phyloP scores from a whole-genome alignment of 1,139 yeast species.

The Hansenula lynferdii region DNA sequence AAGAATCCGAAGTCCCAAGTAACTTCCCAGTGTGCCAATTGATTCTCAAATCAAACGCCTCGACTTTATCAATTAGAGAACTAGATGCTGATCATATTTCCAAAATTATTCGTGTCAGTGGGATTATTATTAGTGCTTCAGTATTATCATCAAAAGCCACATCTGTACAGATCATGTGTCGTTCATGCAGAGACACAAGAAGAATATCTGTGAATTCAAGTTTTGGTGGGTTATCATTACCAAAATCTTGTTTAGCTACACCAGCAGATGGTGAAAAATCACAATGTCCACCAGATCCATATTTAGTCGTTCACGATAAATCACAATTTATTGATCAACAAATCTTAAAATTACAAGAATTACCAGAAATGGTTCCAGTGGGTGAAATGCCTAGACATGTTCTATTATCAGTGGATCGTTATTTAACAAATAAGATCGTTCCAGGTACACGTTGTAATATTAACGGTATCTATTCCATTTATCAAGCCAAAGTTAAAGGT shows the following conservation, averaged over 20 bases:
- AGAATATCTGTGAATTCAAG: conserved; percentile 64
- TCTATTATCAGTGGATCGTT: conserved; percentile 81
- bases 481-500: conserved; percentile 58
- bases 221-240: conserved; percentile 75
- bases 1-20: conserved; percentile 34
- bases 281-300: conserved; percentile 62
- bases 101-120: conserved; percentile 85
- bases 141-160: conserved; percentile 89
- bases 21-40: conserved; percentile 81
- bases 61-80: conserved; percentile 70
- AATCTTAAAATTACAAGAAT: conserved; percentile 85
- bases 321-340: conserved; percentile 94
- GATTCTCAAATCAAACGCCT: conserved; percentile 69
- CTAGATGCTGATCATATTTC: conserved; percentile 87
- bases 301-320: conserved; percentile 88
- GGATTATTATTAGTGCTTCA: conserved; percentile 89
- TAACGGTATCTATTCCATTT: conserved; percentile 89
- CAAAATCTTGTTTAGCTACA: conserved; percentile 59
- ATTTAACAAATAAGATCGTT: conserved; percentile 81
- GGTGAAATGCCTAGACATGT: conserved; percentile 99
- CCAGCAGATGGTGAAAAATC: conserved; percentile 45
- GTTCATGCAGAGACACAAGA: conserved; percentile 80
- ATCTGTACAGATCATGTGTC: conserved; percentile 77
- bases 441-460: conserved; percentile 96
- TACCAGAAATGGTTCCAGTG: conserved; percentile 97